phyloP scores from a whole-genome alignment of 1,284 basidiomycete species.

The Leccinum variabile region DNA sequence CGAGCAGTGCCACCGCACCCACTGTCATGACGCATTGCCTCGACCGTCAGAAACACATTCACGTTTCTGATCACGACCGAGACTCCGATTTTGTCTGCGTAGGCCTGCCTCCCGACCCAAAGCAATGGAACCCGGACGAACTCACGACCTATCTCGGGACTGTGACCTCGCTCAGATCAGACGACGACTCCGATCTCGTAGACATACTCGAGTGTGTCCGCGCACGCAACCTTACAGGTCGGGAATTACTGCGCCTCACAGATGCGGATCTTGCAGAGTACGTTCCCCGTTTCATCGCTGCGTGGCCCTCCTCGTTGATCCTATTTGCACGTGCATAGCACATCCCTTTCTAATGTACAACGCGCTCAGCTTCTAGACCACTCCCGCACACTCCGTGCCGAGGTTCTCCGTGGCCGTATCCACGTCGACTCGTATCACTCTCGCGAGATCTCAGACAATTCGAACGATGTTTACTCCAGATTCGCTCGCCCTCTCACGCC shows the following conservation, averaged over 20 bases:
- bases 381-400: conserved; percentile 30
- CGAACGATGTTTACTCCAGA: conserved; percentile 12
- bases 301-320: neutral
- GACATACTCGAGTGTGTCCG: conserved; percentile 26
- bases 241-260: conserved; percentile 31
- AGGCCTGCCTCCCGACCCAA: conserved; percentile 30
- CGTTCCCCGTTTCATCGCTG: conserved; percentile 5
- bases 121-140: conserved; percentile 27
- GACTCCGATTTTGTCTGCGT: neutral
- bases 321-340: conserved; percentile 16
- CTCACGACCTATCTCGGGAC: conserved; percentile 27
- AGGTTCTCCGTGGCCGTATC: conserved; percentile 28
- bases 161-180: conserved; percentile 10
- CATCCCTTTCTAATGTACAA: conserved; percentile 24
- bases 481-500: conserved; percentile 5
- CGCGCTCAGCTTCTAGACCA: conserved; percentile 23
- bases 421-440: conserved; percentile 24
- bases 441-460: conserved; percentile 15
- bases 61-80: neutral
- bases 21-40: conserved; percentile 1
- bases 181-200: conserved; percentile 3
- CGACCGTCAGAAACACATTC: neutral
- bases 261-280: conserved; percentile 27
- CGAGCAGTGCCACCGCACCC: conserved; percentile 6
- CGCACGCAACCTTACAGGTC: conserved; percentile 27